Base-by-base conservation (phyloP, 2,329 filamentous ascomycete genomes). In the Epichloe baconii region DNA sequence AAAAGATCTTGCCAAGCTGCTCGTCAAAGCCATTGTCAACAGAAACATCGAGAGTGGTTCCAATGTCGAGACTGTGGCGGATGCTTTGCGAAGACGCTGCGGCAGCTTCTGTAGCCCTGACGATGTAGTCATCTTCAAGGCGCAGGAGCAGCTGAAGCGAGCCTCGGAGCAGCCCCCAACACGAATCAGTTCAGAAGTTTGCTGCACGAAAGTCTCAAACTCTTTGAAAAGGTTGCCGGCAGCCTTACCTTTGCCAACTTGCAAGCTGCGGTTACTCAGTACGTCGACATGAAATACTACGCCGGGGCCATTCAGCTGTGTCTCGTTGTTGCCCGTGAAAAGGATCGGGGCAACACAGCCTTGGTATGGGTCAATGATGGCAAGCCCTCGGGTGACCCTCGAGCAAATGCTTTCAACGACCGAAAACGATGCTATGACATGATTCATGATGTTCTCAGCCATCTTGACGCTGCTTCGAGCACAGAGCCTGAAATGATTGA, bases 1-100 rank as follows among this genome's bases (percentile, higher is more conserved):
- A 35, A 88, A 88, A 59, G 88, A 95, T 11, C 78, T 97, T 23
- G 94, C 91, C 3, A 96, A 95, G 67, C 79, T 95, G 51, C 75
- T 98, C 1, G 93, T 98, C 52, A 98, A 97, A 66, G 89, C 91
- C 0, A 97, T 98, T 61, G 93, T 98, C 50, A 97, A 97, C 66
- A 83, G 90, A 61, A 98, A 95, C 66, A 98, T 98, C 59, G 86
- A 91, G 52, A 95, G 88, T 61, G 93, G 94, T 10, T 91, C 90
- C 4, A 98, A 97, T 56, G 91, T 98, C 19, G 94, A 98, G 69
- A 96, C 90, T 0, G 89, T 98, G 23, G 91, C 93, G 0, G 93
- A 98, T 67, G 88, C 90, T n/a, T 72, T 98, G 47, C 80, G 93
- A 45, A 79, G 93, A 59, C 81, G 90, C 59, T 98, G 93, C 59